A percentile compares a stretch with the other conserved stretches of the same genome.
Evolutionary conservation across 2,329 filamentous ascomycete species (phyloP).

Genomic region (Ophiocordyceps camponoti-floridani): DNA sequence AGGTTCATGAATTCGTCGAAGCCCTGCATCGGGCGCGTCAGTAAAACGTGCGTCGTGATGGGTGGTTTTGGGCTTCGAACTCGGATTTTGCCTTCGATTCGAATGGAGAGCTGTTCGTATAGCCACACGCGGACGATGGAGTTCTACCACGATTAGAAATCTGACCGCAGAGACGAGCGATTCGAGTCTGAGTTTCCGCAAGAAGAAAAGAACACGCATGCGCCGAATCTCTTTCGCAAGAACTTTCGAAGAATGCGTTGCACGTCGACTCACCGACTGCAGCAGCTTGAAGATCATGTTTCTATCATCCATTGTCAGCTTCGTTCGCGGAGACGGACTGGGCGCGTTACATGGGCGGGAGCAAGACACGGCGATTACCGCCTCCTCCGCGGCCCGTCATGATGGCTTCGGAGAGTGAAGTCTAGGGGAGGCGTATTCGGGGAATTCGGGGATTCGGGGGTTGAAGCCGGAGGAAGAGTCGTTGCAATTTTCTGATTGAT

Average conservation of each 20-base stretch:
- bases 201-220: too few species aligned
- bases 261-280: constrained; percentile 27
- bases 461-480: neutral
- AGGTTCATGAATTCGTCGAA: constrained; percentile 99
- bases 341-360: constrained; percentile 32
- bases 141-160: constrained; percentile 28
- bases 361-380: constrained; percentile 39
- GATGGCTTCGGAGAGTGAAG: neutral
- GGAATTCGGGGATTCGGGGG: neutral
- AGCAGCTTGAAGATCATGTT: constrained; percentile 56
- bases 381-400: constrained; percentile 44
- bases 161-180: too few species aligned
- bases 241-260: neutral
- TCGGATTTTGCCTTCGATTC: constrained; percentile 92
- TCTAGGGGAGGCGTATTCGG: neutral
- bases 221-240: neutral
- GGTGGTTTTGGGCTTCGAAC: constrained; percentile 28
- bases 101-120: constrained; percentile 84
- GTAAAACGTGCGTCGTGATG: neutral
- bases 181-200: too few species aligned
- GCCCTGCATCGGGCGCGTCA: constrained; percentile 35
- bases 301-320: constrained; percentile 13
- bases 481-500: too few species aligned
- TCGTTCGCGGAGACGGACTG: constrained; percentile 1
- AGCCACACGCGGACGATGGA: constrained; percentile 88